Base-by-base conservation (phyloP, 176 grass and related monocot genomes). In the Avena atlantica region DNA sequence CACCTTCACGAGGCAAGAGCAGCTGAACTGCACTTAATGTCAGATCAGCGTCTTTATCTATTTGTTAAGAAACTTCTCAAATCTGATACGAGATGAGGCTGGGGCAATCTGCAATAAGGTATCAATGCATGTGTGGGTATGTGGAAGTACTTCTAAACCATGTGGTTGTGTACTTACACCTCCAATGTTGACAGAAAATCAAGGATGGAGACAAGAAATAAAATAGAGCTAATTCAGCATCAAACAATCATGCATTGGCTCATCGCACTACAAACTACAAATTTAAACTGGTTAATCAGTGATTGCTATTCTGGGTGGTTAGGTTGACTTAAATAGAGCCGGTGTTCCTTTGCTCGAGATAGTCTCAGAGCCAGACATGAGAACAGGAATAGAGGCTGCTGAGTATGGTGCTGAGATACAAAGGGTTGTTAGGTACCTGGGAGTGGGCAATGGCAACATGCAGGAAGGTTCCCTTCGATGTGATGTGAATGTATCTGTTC, bases 381-480 rank as follows among this genome's bases (percentile, higher is more conserved):
- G 73, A 23, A 5, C 73, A 76, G 73, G 73, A 25, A 76, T 51
- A 52, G 73, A 76, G 47, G 73, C 73, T 76, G 73, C 73, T 2
- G 73, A 76, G 73, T 76, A 98, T 91, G 93, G 92, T 55, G 85
- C 96, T 72, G 96, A 98, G 53, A 36, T 98, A 71, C 93, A 94
- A 71, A 89, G 96, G 77, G 62, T 98, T 24, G 93, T 98, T 81
- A 92, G 93, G 76, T 96, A 96, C 79, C 70, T 98, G 42, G 93
- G 93, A 58, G 88, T 98, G 83, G 92, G 96, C 88, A 98, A 98
- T 37, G 96, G 96, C 44, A 98, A 98, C 75, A 98, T 96, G 96
- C 92, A 98, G 79, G 96, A 98, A 86, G 96, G 96, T 60, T 98
- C 96, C 21, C 93, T 98, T 86, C 92, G 96, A 55, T 98, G 96